Conservation (phyloP, 1,284 basidiomycete genomes). For the Boletus semigastroideus region DNA sequence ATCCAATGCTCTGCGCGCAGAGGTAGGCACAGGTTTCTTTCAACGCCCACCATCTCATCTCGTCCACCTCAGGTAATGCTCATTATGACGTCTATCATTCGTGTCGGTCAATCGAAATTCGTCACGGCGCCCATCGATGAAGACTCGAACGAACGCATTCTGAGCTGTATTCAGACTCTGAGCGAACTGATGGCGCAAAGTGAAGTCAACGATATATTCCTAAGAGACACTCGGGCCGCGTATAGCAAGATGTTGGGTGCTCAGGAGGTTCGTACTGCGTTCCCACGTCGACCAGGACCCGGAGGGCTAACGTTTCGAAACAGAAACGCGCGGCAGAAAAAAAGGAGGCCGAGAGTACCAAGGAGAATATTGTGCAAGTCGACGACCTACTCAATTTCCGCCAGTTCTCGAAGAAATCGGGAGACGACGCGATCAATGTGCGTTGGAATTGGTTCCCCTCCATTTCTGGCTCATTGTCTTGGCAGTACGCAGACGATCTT, state of each 20-base stretch:
- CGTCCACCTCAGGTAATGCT: conserved; percentile 74
- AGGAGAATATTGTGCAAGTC: conserved; percentile 79
- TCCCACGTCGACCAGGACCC: background rate
- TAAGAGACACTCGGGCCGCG: conserved; percentile 90
- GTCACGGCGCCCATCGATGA: conserved; percentile 94
- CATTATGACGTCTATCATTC: conserved; percentile 96
- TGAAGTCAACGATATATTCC: conserved; percentile 82
- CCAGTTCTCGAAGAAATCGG: conserved; percentile 91
- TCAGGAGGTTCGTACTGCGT: conserved; percentile 70
- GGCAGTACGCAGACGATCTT: conserved; percentile 85
- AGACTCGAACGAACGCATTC: conserved; percentile 95
- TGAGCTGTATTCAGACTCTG: conserved; percentile 95
- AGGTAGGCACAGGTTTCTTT: conserved; percentile 47
- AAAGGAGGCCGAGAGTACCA: conserved; percentile 77
- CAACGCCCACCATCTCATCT: background rate
- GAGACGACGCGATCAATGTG: conserved; percentile 80
- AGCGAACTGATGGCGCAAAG: conserved; percentile 68
- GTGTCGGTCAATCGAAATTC: conserved; percentile 96
- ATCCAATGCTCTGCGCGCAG: conserved; percentile 81
- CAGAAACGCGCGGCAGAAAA: conserved; percentile 86
- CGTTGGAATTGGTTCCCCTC: conserved; percentile 29
- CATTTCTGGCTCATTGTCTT: conserved; percentile 9
- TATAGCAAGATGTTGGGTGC: conserved; percentile 93
- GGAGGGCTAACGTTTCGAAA: background rate
- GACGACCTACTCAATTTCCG: conserved; percentile 93